phyloP scores from a whole-genome alignment of 768 basidiomycete species.

The Tricholoma bakamatsutake region DNA sequence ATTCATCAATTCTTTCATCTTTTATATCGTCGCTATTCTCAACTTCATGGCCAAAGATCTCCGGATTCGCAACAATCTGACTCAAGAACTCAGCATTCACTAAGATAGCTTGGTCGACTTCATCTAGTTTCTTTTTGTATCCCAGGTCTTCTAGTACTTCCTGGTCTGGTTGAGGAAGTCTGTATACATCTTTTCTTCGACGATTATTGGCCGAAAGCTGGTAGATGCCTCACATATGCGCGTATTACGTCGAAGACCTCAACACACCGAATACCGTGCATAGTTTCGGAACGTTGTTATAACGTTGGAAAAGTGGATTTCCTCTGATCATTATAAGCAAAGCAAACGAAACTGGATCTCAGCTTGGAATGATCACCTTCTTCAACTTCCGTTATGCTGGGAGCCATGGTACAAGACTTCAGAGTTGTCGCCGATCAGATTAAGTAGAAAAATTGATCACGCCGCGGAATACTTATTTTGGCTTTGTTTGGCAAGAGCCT shows the following conservation, averaged over 20 bases:
- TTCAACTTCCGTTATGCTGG: constrained; percentile 23
- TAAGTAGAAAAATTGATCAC: background rate
- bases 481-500: constrained; percentile 18
- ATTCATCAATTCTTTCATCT: constrained; percentile 5
- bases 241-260: background rate
- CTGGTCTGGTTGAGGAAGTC: constrained; percentile 63
- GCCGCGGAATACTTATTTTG: no score
- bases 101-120: constrained; percentile 75
- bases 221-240: constrained; percentile 7
- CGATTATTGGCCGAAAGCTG: constrained; percentile 51
- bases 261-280: constrained; percentile 61
- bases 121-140: constrained; percentile 73
- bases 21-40: constrained; percentile 24
- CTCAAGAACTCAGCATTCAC: constrained; percentile 76
- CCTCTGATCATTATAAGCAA: constrained; percentile 38
- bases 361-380: constrained; percentile 26
- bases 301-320: constrained; percentile 69
- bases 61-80: constrained; percentile 69
- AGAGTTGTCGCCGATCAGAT: constrained; percentile 2
- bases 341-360: no score
- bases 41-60: constrained; percentile 66
- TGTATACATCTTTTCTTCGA: constrained; percentile 73
- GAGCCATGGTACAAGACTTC: constrained; percentile 22
- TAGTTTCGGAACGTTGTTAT: constrained; percentile 73
- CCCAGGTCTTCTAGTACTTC: constrained; percentile 61